phyloP scores from a whole-genome alignment of 2,329 filamentous ascomycete genomes.

The Cladosporium sp. region DNA sequence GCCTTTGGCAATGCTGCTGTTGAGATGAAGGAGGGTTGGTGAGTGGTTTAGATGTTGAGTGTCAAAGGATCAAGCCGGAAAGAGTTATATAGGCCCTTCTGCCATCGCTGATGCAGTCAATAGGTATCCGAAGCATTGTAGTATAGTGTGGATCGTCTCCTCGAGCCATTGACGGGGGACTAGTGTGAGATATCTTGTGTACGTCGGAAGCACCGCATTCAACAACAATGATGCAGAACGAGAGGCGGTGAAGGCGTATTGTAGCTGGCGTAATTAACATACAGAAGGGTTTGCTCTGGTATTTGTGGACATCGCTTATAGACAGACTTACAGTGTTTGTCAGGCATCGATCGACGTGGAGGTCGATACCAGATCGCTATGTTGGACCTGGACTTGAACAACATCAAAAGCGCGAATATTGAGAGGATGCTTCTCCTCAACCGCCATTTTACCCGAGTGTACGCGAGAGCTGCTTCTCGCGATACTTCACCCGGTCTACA shows the following conservation, averaged over 20 bases:
- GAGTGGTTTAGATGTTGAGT: background rate
- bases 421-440: background rate
- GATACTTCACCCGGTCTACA: background rate
- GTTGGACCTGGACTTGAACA: background rate
- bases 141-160: background rate
- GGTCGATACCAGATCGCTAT: background rate
- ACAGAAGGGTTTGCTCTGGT: background rate
- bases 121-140: background rate
- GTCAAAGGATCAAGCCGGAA: background rate
- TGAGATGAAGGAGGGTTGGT: background rate
- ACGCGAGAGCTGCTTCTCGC: background rate
- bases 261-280: background rate
- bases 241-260: background rate
- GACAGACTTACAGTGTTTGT: background rate
- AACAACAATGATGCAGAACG: background rate
- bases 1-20: background rate
- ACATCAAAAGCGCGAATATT: background rate
- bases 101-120: background rate
- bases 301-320: background rate
- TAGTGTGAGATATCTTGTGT: background rate
- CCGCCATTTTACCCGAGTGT: background rate
- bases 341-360: background rate
- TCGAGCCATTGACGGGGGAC: background rate
- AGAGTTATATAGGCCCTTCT: background rate
- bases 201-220: background rate